Conservation (phyloP, 164 flowering plant species). For the Pachysandra terminalis region DNA sequence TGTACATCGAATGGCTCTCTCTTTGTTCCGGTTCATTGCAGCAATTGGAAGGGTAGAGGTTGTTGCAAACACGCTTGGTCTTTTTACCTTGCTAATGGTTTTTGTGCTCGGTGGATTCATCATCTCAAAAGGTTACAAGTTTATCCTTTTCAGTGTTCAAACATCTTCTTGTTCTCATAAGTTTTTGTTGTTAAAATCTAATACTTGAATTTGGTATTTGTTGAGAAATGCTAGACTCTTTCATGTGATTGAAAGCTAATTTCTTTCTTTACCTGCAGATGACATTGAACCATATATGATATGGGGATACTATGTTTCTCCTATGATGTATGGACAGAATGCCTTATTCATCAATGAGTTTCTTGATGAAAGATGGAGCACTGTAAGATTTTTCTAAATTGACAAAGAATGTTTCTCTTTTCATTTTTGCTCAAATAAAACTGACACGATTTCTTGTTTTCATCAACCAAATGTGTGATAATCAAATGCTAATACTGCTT, state of each 20-base stretch:
- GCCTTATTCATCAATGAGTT: conserved; percentile 56
- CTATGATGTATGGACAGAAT: conserved; percentile 62
- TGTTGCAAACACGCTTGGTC: conserved; percentile 45
- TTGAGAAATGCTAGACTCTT: neutral
- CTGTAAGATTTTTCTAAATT: conserved; percentile 24
- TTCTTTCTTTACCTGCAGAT: conserved; percentile 27
- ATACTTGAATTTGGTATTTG: neutral
- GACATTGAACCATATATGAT: conserved; percentile 48
- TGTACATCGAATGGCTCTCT: conserved; percentile 49
- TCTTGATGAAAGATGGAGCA: conserved; percentile 55
- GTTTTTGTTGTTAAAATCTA: neutral
- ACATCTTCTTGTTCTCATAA: neutral
- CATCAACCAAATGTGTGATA: neutral
- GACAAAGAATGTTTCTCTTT: too few species aligned
- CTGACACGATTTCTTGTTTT: neutral
- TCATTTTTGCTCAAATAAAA: too few species aligned
- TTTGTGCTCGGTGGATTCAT: conserved; percentile 67
- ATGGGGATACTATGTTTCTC: conserved; percentile 45
- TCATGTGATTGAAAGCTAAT: neutral
- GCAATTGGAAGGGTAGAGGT: conserved; percentile 47
- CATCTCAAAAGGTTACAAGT: conserved; percentile 48
- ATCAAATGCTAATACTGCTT: too few species aligned
- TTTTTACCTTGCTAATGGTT: conserved; percentile 42
- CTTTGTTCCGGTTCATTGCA: conserved; percentile 55
- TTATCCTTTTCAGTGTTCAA: neutral